Base-by-base conservation (phyloP, 345 rosid genomes). In the Trapa bicornis region DNA sequence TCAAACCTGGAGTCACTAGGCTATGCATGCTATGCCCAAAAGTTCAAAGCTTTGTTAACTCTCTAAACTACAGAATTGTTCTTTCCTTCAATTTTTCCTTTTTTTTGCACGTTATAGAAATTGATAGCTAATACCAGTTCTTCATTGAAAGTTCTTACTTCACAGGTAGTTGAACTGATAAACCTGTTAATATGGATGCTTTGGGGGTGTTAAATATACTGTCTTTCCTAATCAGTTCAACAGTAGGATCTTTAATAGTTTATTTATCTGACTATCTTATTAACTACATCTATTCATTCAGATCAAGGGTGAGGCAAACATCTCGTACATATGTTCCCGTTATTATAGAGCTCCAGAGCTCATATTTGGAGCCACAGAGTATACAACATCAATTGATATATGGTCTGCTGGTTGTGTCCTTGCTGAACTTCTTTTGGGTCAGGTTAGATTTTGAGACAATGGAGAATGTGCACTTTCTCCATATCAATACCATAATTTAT, bases 401-500 rank as follows among this genome's bases (percentile, higher is more conserved):
- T 89, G 96, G 96, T 89, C 96, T 37, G 94, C 91, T 73, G 96
- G 96, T 69, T 89, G 96, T 82, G 94, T 87, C 66, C 81, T 89
- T 65, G 96, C 96, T 11, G 96, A 89, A 83, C 93, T 89, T 67
- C 92, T 89, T 63, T 81, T 87, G 17, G 89, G 91, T 61, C 94
- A 84, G 86, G 96, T 86, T 72, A 69, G 81, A 76, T 47, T 33
- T 37, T 61, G 39, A 67, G 69, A 52, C 45, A 37, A 60, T 61
- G 29, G 38, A 45, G 3, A 17, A 1, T 37, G 13, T 45, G 4
- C 63, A 32, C 16, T 11, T 58, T 58, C 37, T 32, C 2, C 35
- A 33, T 35, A 58, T 35, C 2, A 9, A 5, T 6, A 10, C 10
- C 38, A 11, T 15, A 32, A 58, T 11, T 58, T 32, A 58, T 35